Base-by-base conservation (phyloP, 768 basidiomycete genomes). In the Leucosporidium creatinivorum region DNA sequence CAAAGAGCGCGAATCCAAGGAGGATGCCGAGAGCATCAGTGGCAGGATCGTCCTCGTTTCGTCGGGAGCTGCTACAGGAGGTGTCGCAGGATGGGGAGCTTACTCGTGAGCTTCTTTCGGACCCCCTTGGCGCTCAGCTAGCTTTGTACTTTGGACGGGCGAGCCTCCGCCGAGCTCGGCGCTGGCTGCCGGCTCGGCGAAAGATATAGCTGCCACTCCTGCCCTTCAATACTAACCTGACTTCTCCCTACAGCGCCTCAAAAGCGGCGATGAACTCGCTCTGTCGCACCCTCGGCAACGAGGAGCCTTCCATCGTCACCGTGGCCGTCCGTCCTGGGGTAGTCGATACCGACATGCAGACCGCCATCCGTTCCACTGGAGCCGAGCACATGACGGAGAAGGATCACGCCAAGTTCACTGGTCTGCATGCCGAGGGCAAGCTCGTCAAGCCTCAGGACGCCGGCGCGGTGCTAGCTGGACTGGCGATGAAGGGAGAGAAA, bases 241-340 rank as follows among this genome's bases (percentile, higher is more conserved):
- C n/a, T n/a, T 3, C 12, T 13, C 17, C 17, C 88, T 0, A 91
- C 77, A 89, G 84, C 68, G 87, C 92, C 17, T 81, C 84, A 65
- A 93, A 97, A 77, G 91, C 93, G 1, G 91, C 91, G 2, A 82
- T 92, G 85, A 96, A 93, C 77, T 88, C 87, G 26, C 80, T 96
- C 52, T 86, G 85, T 79, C 84, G 69, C 1, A 94, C 91, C 0
- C 80, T 94, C 25, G 89, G 86, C 23, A 84, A 84, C 73, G 93
- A 96, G 77, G 92, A 96, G 77, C 84, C 85, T n/a, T 80, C 82
- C 44, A 80, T 96, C 48, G 81, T 83, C 12, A 85, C 86, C 4
- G 82, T 93, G 39, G 88, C 93, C 21, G 73, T 96, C 3, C 84
- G 92, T 5, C 93, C 93, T 0, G 93, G 93, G 19, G 86, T 87